Evolutionary conservation across 139 green algal genomes (phyloP), one percentile per base, ranked within the genome.

Genomic region (Chlamydomonas sphaeroides): DNA sequence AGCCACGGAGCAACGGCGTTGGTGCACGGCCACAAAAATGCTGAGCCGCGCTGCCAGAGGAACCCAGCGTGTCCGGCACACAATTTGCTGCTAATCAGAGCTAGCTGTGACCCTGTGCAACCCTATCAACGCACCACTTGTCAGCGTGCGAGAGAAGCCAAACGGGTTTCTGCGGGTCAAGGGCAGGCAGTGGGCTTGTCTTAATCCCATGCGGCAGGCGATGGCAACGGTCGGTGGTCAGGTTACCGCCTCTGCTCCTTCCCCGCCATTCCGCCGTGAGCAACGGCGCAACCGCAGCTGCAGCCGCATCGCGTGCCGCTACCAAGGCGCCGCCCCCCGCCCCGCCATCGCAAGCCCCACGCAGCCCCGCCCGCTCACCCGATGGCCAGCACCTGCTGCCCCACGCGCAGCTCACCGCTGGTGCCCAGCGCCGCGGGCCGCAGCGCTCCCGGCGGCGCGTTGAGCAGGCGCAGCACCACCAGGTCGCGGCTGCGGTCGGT

Each of bases 101-200:
- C n/a, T n/a, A n/a, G n/a, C n/a, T n/a, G n/a, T n/a, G n/a, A n/a
- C n/a, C n/a, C n/a, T n/a, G n/a, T n/a, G n/a, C n/a, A n/a, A n/a
- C n/a, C n/a, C n/a, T n/a, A n/a, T n/a, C n/a, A n/a, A 28, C 74
- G 39, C 33, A 89, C 95, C 94, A 30, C 87, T 93, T 1, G 93
- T 98, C 0, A 98, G 78, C 4, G 95, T 97, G 76, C 95, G 93
- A 57, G 95, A 92, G 80, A 97, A 92, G 32, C 95, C 95, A 86
- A 97, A 98, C 0, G 95, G 95, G 84, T 96, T 97, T 20, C 94
- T 93, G 48, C 95, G 42, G 49, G 8, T 21, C 3, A 68, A 48
- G 18, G 17, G 15, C 71, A 79, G 49, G 48, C 8, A 23, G 68
- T n/a, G n/a, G n/a, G n/a, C n/a, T n/a, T n/a, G n/a, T n/a, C n/a